phyloP scores from a whole-genome alignment of 106 monocot species.

The Agapanthus africanus region DNA sequence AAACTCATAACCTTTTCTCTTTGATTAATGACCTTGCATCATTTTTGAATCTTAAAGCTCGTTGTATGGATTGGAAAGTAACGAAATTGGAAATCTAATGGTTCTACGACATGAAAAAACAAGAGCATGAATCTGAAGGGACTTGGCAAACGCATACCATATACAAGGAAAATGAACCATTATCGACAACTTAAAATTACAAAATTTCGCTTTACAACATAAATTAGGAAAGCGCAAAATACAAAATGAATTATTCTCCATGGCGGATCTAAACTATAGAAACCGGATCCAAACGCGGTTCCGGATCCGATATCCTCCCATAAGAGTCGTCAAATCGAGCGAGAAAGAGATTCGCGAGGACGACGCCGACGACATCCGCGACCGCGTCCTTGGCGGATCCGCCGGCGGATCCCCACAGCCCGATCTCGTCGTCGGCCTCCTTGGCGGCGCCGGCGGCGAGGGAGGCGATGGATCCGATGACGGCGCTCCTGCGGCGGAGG shows the following conservation, averaged over 20 bases:
- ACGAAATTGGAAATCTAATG: too few relatives aligned
- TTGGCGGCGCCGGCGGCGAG: conserved; percentile 45
- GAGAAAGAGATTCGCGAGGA: conserved; percentile 24
- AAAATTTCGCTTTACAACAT: too few relatives aligned
- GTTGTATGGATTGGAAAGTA: too few relatives aligned
- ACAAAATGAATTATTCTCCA: neutral
- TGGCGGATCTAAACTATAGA: conserved; percentile 20
- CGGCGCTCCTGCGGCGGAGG: conserved; percentile 35
- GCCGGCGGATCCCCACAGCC: conserved; percentile 48
- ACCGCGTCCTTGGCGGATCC: conserved; percentile 52
- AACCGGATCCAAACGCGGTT: conserved; percentile 5
- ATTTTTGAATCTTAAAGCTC: too few relatives aligned
- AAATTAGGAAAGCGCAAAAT: too few relatives aligned
- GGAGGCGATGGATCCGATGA: conserved; percentile 30
- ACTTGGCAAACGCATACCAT: too few relatives aligned
- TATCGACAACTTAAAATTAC: too few relatives aligned
- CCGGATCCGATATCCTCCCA: conserved; percentile 8
- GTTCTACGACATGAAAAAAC: too few relatives aligned
- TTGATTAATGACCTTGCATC: too few relatives aligned
- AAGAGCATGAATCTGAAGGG: too few relatives aligned
- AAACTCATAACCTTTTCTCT: too few relatives aligned
- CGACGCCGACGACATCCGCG: conserved; percentile 48
- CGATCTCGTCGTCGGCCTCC: conserved; percentile 62
- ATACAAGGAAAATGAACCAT: too few relatives aligned
- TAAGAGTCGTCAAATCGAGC: neutral